phyloP scores from a whole-genome alignment of 306 rosid genomes.

The Malus sieversii region DNA sequence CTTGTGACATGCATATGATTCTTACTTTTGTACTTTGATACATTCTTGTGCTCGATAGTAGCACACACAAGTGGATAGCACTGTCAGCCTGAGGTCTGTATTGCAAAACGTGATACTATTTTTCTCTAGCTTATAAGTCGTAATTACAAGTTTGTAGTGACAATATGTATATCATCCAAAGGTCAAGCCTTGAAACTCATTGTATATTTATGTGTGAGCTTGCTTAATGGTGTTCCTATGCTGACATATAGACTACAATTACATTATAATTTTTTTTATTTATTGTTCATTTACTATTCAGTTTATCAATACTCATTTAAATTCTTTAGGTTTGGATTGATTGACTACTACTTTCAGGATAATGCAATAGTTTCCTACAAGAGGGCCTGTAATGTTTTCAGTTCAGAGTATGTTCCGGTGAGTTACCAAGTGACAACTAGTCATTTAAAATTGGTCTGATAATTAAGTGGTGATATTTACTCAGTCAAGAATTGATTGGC shows the following conservation, averaged over 20 bases:
- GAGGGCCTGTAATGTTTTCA: constrained; percentile 61
- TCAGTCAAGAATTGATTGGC: constrained; percentile 25
- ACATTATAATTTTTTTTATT: background rate
- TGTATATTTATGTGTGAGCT: background rate
- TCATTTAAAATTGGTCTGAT: background rate
- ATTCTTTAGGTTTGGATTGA: background rate
- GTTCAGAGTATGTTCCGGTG: constrained; percentile 47
- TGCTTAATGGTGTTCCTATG: background rate
- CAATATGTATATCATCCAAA: no score
- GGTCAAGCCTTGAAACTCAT: background rate
- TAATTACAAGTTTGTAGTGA: background rate
- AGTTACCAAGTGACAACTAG: constrained; percentile 31
- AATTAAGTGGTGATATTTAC: constrained; percentile 18
- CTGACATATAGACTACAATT: background rate
- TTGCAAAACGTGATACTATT: background rate
- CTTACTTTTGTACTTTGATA: background rate
- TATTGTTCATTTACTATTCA: background rate
- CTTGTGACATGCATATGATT: background rate
- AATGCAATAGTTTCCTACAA: constrained; percentile 43
- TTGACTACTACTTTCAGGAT: constrained; percentile 51
- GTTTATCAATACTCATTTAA: background rate
- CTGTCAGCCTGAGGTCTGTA: background rate
- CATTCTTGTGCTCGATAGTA: background rate
- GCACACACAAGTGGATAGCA: no score
- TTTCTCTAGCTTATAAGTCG: background rate